Conservation (phyloP, 2,329 filamentous ascomycete species). For the Tympanopsis confertula region DNA sequence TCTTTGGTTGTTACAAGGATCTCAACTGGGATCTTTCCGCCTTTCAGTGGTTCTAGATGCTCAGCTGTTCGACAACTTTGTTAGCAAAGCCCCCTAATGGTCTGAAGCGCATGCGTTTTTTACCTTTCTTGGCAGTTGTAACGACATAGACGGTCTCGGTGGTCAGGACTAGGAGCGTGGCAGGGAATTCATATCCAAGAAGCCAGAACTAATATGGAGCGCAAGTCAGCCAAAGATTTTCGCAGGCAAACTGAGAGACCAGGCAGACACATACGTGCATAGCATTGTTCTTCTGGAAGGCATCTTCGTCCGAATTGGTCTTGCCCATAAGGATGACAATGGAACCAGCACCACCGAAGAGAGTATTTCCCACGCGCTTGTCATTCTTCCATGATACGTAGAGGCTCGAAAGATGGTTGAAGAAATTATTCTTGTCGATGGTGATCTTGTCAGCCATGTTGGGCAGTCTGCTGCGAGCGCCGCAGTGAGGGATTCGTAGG, state of each 20-base stretch:
- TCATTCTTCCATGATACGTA: constrained; percentile 91
- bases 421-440: constrained; percentile 88
- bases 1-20: constrained; percentile 88
- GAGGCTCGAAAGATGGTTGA: constrained; percentile 80
- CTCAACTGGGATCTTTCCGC: constrained; percentile 84
- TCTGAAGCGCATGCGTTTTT: constrained; percentile 4
- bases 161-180: constrained; percentile 87
- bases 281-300: constrained; percentile 91
- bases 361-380: constrained; percentile 68
- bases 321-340: constrained; percentile 91
- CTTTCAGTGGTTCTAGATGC: constrained; percentile 82
- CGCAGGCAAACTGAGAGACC: neutral
- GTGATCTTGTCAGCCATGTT: constrained; percentile 68
- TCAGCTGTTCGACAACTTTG: constrained; percentile 50
- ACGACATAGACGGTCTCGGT: constrained; percentile 80
- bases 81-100: constrained; percentile 1
- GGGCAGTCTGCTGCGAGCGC: constrained; percentile 18
- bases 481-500: too few species aligned
- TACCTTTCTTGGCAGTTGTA: constrained; percentile 95
- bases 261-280: constrained; percentile 61
- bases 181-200: constrained; percentile 94
- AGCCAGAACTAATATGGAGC: constrained; percentile 70
- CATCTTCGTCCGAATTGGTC: constrained; percentile 70
- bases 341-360: constrained; percentile 78
- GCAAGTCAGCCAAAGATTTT: constrained; percentile 2